Conservation (phyloP, 129 eudicot genomes). For the Saussurea involucrata region DNA sequence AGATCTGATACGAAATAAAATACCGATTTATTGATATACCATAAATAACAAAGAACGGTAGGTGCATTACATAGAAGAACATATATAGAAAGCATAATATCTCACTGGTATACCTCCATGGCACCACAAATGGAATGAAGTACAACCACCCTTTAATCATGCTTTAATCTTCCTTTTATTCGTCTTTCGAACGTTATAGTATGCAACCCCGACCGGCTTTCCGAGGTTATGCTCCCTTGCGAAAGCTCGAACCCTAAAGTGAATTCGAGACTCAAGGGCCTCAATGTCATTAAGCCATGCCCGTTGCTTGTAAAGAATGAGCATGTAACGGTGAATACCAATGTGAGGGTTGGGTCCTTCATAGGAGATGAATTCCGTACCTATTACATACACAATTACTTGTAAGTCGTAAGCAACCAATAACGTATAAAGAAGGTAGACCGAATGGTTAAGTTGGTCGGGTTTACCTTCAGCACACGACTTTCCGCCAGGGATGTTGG, state of each 20-base stretch:
- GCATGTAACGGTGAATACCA: constrained; percentile 15
- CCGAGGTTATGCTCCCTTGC: constrained; percentile 6
- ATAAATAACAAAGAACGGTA: background rate
- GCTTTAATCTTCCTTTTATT: background rate
- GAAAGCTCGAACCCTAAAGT: constrained; percentile 6
- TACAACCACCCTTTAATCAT: background rate
- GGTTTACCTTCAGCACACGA: constrained; percentile 7
- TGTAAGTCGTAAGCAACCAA: background rate
- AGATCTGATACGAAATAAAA: background rate
- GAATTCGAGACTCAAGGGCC: background rate
- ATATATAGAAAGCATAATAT: background rate
- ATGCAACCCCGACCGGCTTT: constrained; percentile 14
- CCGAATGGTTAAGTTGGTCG: background rate
- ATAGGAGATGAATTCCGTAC: constrained; percentile 15
- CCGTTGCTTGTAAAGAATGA: constrained; percentile 14
- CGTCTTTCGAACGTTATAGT: constrained; percentile 21
- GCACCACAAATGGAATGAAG: background rate
- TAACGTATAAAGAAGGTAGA: background rate
- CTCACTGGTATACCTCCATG: too few relatives aligned
- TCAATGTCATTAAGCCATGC: background rate
- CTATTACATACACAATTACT: constrained; percentile 1
- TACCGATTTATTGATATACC: background rate
- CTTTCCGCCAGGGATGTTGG: constrained; percentile 6
- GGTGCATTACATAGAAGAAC: background rate
- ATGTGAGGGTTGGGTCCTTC: constrained; percentile 8